A percentile compares a stretch with the other conserved stretches of the same genome.
Conservation (phyloP, 768 basidiomycete species). For the Phlebiopsis gigantea region DNA sequence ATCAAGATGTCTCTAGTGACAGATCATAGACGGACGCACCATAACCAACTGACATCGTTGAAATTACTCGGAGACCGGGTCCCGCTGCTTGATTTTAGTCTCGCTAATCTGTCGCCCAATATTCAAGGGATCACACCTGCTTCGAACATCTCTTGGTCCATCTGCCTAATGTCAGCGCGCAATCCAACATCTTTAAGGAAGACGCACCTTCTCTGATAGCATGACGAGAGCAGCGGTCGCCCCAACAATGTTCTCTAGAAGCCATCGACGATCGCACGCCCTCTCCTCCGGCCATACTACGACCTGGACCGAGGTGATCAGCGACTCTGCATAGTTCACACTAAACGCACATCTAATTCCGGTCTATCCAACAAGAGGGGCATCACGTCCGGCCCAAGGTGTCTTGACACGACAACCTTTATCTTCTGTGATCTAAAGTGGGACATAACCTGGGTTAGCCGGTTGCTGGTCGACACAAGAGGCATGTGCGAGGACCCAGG, state of each 20-base stretch:
- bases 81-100: constrained; percentile 48
- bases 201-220: constrained; percentile 62
- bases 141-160: constrained; percentile 69
- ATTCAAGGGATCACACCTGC: constrained; percentile 29
- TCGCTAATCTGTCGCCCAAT: background rate
- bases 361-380: constrained; percentile 40
- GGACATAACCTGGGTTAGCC: constrained; percentile 4
- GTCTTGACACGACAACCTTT: constrained; percentile 53
- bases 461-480: background rate
- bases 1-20: no score
- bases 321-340: background rate
- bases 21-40: constrained; percentile 55
- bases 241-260: constrained; percentile 66
- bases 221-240: constrained; percentile 55
- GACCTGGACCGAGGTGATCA: constrained; percentile 27
- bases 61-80: constrained; percentile 69
- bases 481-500: background rate
- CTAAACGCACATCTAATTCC: constrained; percentile 50
- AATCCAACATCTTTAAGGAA: constrained; percentile 8
- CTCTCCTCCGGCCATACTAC: constrained; percentile 49
- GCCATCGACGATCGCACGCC: constrained; percentile 59
- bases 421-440: background rate
- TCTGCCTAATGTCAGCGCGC: no score
- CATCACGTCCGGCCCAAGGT: constrained; percentile 63
- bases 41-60: constrained; percentile 90